Evolutionary conservation across 352 stramenopile genomes (phyloP), one percentile per base, ranked within the genome.

Genomic region (Pythium insidiosum): DNA sequence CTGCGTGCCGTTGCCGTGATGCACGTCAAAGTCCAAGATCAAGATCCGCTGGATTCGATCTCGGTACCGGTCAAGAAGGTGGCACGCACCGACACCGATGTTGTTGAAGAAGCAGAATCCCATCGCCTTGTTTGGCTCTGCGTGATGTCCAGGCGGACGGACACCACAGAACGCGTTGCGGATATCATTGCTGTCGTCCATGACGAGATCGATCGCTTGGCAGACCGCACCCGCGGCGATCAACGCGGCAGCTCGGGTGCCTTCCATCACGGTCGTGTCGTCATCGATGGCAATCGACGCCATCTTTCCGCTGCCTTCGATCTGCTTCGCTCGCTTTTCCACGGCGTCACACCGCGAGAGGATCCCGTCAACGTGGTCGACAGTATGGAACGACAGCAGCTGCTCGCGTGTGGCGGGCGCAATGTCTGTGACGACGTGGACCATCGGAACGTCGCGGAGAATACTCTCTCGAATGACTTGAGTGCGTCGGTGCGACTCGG

Each of bases 21-120:
- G 86, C 11, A 95, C 84, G 55, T 96, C 86, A 73, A 81, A 95
- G 53, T 96, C 86, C 5, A 96, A 41, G 29, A 96, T 73, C 5
- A 89, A 43, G 5, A 95, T 66, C 5, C 58, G 45, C 33, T 64
- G 35, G 40, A 79, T 73, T 19, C 48, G 25, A 20, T 83, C 56
- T 0, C 69, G 60, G 23, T 77, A 68, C 21, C 47, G 34, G 28
- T 61, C 6, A 28, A 71, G 35, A 12, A 71, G 31, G 52, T 86
- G 63, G 25, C 71, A 79, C 7, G 76, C 81, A 4, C 84, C 77
- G n/a, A 85, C 64, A 23, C 81, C 84, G 7, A 76, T 65, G 66
- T 94, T 95, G 56, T 96, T 96, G 35, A 95, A 84, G 22, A 90
- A 47, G 45, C 77, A 90, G 31, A 91, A 91, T 31, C 86, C 86